Conservation (phyloP, 176 grass and related monocot genomes). For the Luzula sylvatica region DNA sequence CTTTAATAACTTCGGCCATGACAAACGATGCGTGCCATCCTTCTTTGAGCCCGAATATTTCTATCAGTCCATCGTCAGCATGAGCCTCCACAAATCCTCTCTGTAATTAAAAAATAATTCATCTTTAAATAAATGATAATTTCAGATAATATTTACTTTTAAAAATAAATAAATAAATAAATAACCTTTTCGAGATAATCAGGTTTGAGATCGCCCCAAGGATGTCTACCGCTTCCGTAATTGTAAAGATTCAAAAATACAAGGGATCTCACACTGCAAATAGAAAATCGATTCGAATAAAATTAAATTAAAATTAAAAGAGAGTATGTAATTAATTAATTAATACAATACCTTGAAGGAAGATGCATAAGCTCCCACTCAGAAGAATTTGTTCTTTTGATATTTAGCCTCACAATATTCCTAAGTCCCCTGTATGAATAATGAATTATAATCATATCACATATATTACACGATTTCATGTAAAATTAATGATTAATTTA, state of each 20-base stretch:
- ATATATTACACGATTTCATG: too few relatives aligned
- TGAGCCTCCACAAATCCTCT: constrained; percentile 77
- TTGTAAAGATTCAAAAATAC: constrained; percentile 80
- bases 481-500: constrained; percentile 4
- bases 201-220: constrained; percentile 88
- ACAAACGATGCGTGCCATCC: constrained; percentile 98
- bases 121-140: background rate
- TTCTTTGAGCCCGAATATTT: constrained; percentile 98
- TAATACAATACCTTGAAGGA: constrained; percentile 69
- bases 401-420: constrained; percentile 72
- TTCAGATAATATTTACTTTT: background rate
- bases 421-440: constrained; percentile 62
- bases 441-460: too few relatives aligned
- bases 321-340: constrained; percentile 29
- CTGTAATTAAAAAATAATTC: constrained; percentile 32
- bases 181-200: constrained; percentile 87
- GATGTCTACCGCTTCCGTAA: constrained; percentile 84
- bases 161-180: constrained; percentile 8
- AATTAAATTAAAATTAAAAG: background rate
- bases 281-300: background rate
- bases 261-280: constrained; percentile 79
- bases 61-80: constrained; percentile 83
- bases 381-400: constrained; percentile 71
- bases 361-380: constrained; percentile 83
- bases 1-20: constrained; percentile 88